phyloP scores from a whole-genome alignment of 2,329 filamentous ascomycete genomes.

The Colletotrichum nymphaeae region DNA sequence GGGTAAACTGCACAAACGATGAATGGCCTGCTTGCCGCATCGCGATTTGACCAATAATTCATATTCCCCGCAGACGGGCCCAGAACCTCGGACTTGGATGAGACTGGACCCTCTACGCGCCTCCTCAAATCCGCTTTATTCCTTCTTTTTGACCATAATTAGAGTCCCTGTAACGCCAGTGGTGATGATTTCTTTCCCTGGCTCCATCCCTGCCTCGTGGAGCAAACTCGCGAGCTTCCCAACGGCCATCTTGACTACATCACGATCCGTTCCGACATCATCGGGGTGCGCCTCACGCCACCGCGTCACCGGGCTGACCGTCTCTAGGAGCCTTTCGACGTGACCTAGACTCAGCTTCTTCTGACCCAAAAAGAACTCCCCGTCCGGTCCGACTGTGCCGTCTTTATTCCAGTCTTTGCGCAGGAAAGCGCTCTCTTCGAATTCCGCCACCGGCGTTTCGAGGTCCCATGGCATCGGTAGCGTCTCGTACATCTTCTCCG shows the following conservation, averaged over 20 bases:
- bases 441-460: conserved; percentile 43
- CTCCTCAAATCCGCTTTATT: background rate
- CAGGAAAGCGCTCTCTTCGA: conserved; percentile 52
- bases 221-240: conserved; percentile 42
- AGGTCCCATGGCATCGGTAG: conserved; percentile 63
- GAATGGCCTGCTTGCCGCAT: background rate
- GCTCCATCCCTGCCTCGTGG: conserved; percentile 48
- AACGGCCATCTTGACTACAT: conserved; percentile 47
- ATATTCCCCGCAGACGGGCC: background rate
- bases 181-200: conserved; percentile 45
- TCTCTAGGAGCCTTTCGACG: conserved; percentile 50
- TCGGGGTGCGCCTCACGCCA: conserved; percentile 59
- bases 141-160: conserved; percentile 45
- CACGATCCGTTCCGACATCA: conserved; percentile 51
- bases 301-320: conserved; percentile 52
- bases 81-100: background rate
- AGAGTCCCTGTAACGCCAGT: conserved; percentile 40
- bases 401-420: conserved; percentile 55
- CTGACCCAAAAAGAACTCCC: conserved; percentile 42
- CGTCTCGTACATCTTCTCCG: conserved; percentile 51
- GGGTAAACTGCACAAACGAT: too few relatives aligned
- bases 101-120: background rate
- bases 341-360: conserved; percentile 43
- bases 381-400: conserved; percentile 36
- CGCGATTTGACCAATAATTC: background rate